Conservation (phyloP, 2,329 filamentous ascomycete species). For the Alternaria alternata region DNA sequence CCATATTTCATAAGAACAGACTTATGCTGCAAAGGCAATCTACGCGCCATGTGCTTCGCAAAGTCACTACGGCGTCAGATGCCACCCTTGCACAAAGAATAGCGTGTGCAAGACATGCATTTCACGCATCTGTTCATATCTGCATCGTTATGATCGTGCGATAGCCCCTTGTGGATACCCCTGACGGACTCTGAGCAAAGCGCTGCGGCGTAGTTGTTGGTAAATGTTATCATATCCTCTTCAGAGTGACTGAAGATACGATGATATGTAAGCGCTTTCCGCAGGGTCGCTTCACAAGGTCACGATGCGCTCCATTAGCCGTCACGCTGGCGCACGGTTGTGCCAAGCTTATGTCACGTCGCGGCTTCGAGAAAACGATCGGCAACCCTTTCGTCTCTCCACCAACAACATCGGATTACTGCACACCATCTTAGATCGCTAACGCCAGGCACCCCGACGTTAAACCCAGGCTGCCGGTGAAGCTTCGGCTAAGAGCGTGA, state of each 20-base stretch:
- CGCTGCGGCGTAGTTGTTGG: background rate
- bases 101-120: background rate
- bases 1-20: background rate
- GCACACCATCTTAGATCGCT: constrained; percentile 18
- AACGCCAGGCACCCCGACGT: constrained; percentile 23
- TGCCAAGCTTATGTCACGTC: constrained; percentile 14
- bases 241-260: background rate
- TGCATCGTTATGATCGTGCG: background rate
- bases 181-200: background rate
- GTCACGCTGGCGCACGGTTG: background rate
- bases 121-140: background rate
- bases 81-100: background rate
- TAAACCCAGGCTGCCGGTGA: constrained; percentile 7
- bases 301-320: constrained; percentile 4
- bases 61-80: background rate
- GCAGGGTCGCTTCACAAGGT: background rate
- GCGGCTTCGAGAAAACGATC: constrained; percentile 12
- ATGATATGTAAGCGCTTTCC: constrained; percentile 1
- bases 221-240: background rate
- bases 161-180: too few relatives aligned
- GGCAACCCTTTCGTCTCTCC: constrained; percentile 14
- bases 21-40: background rate
- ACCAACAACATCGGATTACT: constrained; percentile 21
- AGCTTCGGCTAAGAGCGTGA: constrained; percentile 20
- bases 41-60: background rate